Conservation (phyloP, 2,329 filamentous ascomycete genomes). For the Aspergillus hortae region DNA sequence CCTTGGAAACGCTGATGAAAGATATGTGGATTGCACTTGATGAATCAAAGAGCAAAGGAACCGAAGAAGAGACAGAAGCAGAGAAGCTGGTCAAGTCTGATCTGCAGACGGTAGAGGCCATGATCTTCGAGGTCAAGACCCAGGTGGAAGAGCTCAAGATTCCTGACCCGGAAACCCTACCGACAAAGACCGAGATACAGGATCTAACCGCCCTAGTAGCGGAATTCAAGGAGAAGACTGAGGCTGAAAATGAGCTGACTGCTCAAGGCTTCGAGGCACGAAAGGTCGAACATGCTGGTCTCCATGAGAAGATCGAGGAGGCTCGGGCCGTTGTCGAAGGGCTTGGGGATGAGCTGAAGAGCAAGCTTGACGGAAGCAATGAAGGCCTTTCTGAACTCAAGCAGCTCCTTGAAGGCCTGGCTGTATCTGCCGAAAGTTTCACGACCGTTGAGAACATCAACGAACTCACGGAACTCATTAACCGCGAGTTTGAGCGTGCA, state of each 20-base stretch:
- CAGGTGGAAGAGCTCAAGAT: slow-evolving; percentile 70
- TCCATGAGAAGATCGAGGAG: slow-evolving; percentile 73
- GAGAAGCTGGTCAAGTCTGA: slow-evolving; percentile 76
- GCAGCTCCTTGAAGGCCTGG: slow-evolving; percentile 63
- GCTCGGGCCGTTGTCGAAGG: slow-evolving; percentile 75
- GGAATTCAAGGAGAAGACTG: slow-evolving; percentile 62
- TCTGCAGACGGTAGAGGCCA: slow-evolving; percentile 72
- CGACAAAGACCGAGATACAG: slow-evolving; percentile 72
- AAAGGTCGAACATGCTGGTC: slow-evolving; percentile 74
- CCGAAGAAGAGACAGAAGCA: slow-evolving; percentile 45
- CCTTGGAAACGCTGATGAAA: slow-evolving; percentile 72
- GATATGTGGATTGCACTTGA: slow-evolving; percentile 74
- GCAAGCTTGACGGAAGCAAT: slow-evolving; percentile 71
- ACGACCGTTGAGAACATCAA: slow-evolving; percentile 60
- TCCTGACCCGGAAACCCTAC: slow-evolving; percentile 66
- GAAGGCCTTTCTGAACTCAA: slow-evolving; percentile 59
- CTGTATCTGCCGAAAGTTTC: slow-evolving; percentile 53
- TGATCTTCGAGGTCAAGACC: slow-evolving; percentile 80
- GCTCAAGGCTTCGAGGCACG: slow-evolving; percentile 79
- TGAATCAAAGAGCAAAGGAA: slow-evolving; percentile 55
- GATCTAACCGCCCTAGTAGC: slow-evolving; percentile 67
- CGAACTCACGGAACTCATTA: slow-evolving; percentile 71
- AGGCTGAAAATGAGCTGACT: slow-evolving; percentile 67
- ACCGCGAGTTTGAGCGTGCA: slow-evolving; percentile 81
- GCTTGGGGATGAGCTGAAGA: slow-evolving; percentile 71